Base-by-base conservation (phyloP, 805 yeast species). In the Hanseniaspora thailandica region DNA sequence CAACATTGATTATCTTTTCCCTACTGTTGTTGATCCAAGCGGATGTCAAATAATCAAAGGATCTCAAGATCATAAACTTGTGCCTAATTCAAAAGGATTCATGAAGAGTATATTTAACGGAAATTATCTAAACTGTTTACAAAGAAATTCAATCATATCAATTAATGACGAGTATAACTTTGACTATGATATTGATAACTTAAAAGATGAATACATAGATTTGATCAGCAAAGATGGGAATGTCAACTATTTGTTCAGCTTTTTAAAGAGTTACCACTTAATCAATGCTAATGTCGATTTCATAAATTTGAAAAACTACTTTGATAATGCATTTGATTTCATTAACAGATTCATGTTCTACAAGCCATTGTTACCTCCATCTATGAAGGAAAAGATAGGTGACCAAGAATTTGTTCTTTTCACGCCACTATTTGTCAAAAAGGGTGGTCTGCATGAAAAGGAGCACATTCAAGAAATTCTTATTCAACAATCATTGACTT, bases 191-290 rank as follows among this genome's bases (percentile, higher is more conserved):
- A 26, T 15, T 5, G 25, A 41, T 5, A 33, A 43, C 2, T 17
- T n/a, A 17, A 28, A 22, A 8, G 17, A 22, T 3, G 35, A 55
- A 44, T 15, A 38, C 39, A 39, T 46, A 10, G 48, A 41, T 20
- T 41, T 53, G 52, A 56, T 40, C 50, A 57, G 45, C 20, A 5
- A 52, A 49, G 39, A 56, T 49, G 50, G 52, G 25, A 30, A 55
- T 47, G 26, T 39, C 33, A 28, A 55, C 78, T 1, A 69, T 71
- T 43, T 76, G 75, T 58, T 78, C 74, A 58, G 76, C 74, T 59
- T 76, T 54, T 68, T 76, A 48, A 78, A 78, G 61, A 70, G 73
- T 60, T 71, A 63, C 55, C 72, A 73, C 52, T 63, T 76, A 10
- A 62, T 76, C 35, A 63, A 69, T 52, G 72, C 71, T 0, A 63